phyloP scores from a whole-genome alignment of 2,329 filamentous ascomycete species.

The Neophaeococcomyces aloes region DNA sequence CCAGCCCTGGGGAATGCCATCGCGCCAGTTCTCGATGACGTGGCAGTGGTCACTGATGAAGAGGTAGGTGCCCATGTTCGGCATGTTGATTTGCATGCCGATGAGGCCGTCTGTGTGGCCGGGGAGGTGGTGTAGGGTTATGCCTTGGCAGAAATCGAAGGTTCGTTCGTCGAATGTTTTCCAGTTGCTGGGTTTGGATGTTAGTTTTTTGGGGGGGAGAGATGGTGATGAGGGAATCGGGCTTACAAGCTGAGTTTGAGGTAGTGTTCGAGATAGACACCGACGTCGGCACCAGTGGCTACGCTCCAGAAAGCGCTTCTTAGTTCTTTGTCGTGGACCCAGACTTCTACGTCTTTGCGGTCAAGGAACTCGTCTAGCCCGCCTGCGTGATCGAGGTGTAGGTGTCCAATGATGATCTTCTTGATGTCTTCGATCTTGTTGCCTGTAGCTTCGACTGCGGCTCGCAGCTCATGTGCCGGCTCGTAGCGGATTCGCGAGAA shows the following conservation, averaged over 20 bases:
- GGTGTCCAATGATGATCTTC: conserved; percentile 21
- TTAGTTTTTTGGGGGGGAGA: no score
- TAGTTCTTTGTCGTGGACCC: conserved; percentile 19
- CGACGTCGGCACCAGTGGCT: conserved; percentile 18
- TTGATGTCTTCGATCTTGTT: conserved; percentile 21
- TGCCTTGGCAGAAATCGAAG: conserved; percentile 21
- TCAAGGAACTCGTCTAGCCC: conserved; percentile 19
- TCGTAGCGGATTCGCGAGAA: conserved; percentile 19
- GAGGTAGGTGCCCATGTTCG: conserved; percentile 18
- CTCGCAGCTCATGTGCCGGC: conserved; percentile 17
- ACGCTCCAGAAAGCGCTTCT: conserved; percentile 19
- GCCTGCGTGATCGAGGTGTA: conserved; percentile 21
- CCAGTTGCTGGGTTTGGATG: conserved; percentile 20
- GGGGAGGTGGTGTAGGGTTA: conserved; percentile 20
- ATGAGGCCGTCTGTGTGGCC: conserved; percentile 21
- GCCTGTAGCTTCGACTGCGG: conserved; percentile 20
- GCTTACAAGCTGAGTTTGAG: conserved; percentile 19
- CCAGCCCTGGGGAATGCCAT: conserved; percentile 22
- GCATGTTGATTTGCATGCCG: conserved; percentile 22
- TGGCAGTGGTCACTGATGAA: conserved; percentile 22
- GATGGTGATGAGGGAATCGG: neutral
- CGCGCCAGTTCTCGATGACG: conserved; percentile 21
- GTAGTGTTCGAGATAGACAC: conserved; percentile 22
- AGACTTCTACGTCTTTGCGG: conserved; percentile 18
- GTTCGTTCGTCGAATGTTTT: conserved; percentile 20